These are phyloP conservation scores for Heterobasidion occidentale DNA, from an alignment of 1,284 basidiomycete species.

Conservation along the genomic window DNA sequence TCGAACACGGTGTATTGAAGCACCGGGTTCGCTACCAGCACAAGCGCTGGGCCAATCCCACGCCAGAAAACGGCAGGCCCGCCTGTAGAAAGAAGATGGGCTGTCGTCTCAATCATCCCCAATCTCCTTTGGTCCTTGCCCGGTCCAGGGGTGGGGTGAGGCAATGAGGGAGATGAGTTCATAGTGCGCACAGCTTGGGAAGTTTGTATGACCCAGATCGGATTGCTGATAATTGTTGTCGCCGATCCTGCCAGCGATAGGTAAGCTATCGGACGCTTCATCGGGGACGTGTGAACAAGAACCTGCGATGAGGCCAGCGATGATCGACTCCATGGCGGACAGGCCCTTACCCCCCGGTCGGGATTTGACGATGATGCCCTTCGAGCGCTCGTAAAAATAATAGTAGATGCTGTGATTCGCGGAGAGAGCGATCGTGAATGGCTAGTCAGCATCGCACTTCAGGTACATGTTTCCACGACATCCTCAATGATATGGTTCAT, in stretches of 20 bases:
- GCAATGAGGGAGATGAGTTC: slow-evolving; percentile 19
- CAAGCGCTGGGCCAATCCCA: slow-evolving; percentile 91
- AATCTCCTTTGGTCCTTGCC: slow-evolving; percentile 40
- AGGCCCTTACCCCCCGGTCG: slow-evolving; percentile 60
- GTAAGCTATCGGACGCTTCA: neutral
- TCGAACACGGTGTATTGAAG: slow-evolving; percentile 85
- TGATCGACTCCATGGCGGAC: slow-evolving; percentile 81
- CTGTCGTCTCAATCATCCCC: slow-evolving; percentile 62
- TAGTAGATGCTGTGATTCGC: slow-evolving; percentile 59
- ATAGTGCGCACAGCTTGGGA: slow-evolving; percentile 75
- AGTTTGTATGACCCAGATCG: slow-evolving; percentile 95
- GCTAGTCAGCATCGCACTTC: neutral
- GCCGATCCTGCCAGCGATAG: slow-evolving; percentile 60
- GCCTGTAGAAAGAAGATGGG: slow-evolving; percentile 70
- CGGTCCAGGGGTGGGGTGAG: slow-evolving; percentile 18
- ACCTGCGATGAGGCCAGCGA: slow-evolving; percentile 87
- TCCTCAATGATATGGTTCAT: neutral
- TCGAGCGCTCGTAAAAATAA: slow-evolving; percentile 74
- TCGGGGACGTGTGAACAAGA: slow-evolving; percentile 10
- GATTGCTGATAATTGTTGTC: slow-evolving; percentile 88
- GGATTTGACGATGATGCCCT: slow-evolving; percentile 48
- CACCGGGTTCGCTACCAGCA: slow-evolving; percentile 94
- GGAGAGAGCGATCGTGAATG: neutral
- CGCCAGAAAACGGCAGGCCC: slow-evolving; percentile 85
- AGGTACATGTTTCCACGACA: neutral